Evolutionary conservation across 192 early-diverging fungal species (phyloP).

Genomic region (Umbelopsis isabellina): DNA sequence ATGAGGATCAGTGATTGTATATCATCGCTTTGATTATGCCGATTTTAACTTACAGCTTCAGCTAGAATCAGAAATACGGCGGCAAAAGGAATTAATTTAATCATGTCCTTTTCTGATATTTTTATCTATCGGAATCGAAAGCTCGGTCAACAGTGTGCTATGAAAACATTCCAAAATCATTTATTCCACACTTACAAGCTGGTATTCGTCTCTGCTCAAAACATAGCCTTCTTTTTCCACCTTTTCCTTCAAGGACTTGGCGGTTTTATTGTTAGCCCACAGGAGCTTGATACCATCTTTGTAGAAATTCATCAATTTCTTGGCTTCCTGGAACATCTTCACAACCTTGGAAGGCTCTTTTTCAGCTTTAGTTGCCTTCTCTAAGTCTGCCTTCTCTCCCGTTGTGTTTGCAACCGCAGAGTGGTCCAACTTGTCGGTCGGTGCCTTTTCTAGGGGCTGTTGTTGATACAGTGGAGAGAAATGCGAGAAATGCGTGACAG

Average conservation of each 20-base stretch:
- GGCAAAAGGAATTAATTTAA: constrained; percentile 55
- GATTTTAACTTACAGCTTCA: constrained; percentile 40
- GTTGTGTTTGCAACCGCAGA: not conserved
- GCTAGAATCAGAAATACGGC: constrained; percentile 46
- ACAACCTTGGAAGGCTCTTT: constrained; percentile 28
- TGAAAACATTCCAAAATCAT: not conserved
- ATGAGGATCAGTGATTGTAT: not conserved
- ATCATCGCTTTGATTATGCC: not conserved
- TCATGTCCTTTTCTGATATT: constrained; percentile 48
- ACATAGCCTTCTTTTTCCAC: constrained; percentile 41
- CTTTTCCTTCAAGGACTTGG: constrained; percentile 40
- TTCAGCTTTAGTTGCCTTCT: not conserved
- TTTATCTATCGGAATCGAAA: constrained; percentile 35
- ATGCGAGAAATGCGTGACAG: not conserved
- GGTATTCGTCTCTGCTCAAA: constrained; percentile 48
- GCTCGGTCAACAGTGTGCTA: not conserved
- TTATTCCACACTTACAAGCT: constrained; percentile 36
- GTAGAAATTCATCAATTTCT: constrained; percentile 54
- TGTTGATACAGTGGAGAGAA: not conserved
- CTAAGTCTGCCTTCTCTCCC: not conserved
- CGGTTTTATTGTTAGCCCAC: constrained; percentile 52
- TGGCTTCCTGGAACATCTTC: constrained; percentile 36
- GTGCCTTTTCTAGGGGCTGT: not conserved
- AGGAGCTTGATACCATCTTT: constrained; percentile 57
- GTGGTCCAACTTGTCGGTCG: not conserved